Base-by-base conservation (phyloP, 208 protist genomes). In the Crithidia sp. region DNA sequence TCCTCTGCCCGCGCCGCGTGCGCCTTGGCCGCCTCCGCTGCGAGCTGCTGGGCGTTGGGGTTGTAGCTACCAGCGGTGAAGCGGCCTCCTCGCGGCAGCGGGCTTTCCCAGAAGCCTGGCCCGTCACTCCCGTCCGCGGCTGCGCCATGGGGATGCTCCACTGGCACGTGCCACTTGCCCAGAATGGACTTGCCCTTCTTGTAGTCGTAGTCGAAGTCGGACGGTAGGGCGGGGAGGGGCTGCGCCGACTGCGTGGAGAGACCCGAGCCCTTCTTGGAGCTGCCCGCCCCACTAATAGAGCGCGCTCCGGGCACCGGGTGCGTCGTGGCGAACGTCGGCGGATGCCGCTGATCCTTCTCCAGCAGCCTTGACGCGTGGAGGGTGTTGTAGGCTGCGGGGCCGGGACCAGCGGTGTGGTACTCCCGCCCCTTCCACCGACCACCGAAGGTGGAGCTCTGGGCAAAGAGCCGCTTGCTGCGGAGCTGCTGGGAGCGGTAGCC, bases 151-250 rank as follows among this genome's bases (percentile, higher is more conserved):
- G 28, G 52, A 41, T 49, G 57, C 67, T 36, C 64, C 3, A 52
- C 58, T 4, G 37, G 39, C 41, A 67, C 61, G 65, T 74, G 67
- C 65, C 67, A 79, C 65, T 77, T 78, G 44, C 74, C 73, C 49
- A 81, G 53, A 63, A 95, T 87, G 14, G 83, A 79, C 52, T 88
- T 85, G 40, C 91, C 91, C 68, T 93, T 95, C 54, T 64, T 77
- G 72, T 81, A 91, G 69, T 92, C 70, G 65, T 85, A 87, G 71
- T 92, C 86, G 77, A 95, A 95, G 59, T 95, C 91, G 16, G 91
- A 95, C 5, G 91, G 91, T 5, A 95, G 81, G 13, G 60, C 56
- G 37, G 67, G 44, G 49, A 57, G 56, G n/a, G 47, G 12, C 55
- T 58, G 77, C 43, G 54, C 41, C 9, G 71, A 54, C 13, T 47